Evolutionary conservation across 2,329 filamentous ascomycete genomes (phyloP), one percentile per base, ranked within the genome.

Genomic region (Xylariaceae sp.): DNA sequence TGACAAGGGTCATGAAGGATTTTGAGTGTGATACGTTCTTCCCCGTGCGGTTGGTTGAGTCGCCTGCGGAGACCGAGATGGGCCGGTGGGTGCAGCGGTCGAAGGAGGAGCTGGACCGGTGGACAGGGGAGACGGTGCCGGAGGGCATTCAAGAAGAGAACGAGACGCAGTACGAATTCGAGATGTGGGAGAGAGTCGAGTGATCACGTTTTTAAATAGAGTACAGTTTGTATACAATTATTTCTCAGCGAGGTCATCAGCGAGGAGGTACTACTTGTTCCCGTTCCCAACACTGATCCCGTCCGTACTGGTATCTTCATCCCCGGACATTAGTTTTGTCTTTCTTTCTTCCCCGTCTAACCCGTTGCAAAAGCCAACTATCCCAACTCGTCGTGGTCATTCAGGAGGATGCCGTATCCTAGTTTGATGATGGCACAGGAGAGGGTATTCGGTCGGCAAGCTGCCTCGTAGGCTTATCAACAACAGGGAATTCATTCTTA

Each of bases 21-120:
- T 93, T 86, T 74, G 87, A 88, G 59, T 92, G 89, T 69, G 90
- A 94, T 72, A 87, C 87, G 0, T 85, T 84, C 67, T 92, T 95
- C 67, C 82, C 86, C 1, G 70, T 89, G n/a, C 72, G 76, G 53
- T 69, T 90, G 59, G 76, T 76, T 2, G 74, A 75, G 47, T 71
- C 69, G 1, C 70, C 71, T 49, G 69, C 60, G 10, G 58, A 54
- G 6, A n/a, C 47, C 3, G 57, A 52, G 15, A 18, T 60, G 64
- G 13, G 61, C 1, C 51, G 35, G 9, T 92, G 89, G 89, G 74
- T 64, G 63, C 80, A 76, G 69, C 78, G 64, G 55, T 74, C 74
- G 2, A 80, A 80, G 61, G 74, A 75, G 45, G 81, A 83, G 65
- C 70, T 91, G 66, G 78, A 82, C 68, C 73, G 67, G 6, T 92